Percentiles rank a stretch among this genome's conserved stretches.
Conservation (phyloP, 2,329 filamentous ascomycete genomes). For the Sporothrix phasma region DNA sequence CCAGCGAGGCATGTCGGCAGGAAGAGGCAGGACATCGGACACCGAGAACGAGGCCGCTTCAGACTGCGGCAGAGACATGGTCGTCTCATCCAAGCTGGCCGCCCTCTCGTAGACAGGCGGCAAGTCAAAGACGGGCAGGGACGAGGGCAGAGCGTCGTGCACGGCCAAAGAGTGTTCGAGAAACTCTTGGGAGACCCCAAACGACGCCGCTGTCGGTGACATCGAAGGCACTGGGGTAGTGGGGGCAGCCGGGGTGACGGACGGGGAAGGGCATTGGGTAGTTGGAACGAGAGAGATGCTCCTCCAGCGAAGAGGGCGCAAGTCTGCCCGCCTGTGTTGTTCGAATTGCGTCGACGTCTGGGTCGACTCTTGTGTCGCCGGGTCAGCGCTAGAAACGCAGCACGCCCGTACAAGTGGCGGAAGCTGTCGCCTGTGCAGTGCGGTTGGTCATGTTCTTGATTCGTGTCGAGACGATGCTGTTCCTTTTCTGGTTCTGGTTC, state of each 20-base stretch:
- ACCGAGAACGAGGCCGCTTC: neutral
- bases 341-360: neutral
- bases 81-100: constrained; percentile 10
- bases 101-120: neutral
- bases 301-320: constrained; percentile 35
- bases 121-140: constrained; percentile 36
- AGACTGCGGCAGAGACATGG: neutral
- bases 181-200: constrained; percentile 48
- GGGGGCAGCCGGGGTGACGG: constrained; percentile 20
- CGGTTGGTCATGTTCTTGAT: neutral
- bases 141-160: constrained; percentile 56
- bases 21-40: constrained; percentile 10
- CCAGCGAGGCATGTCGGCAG: constrained; percentile 22
- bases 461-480: neutral
- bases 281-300: constrained; percentile 26
- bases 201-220: constrained; percentile 25
- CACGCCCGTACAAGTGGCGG: neutral
- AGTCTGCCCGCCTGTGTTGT: neutral
- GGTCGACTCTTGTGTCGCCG: neutral
- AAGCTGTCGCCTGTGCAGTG: neutral
- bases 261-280: constrained; percentile 27
- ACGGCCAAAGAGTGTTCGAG: constrained; percentile 68
- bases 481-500: neutral
- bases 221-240: constrained; percentile 16
- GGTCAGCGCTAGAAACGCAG: neutral